Evolutionary conservation across 345 rosid genomes (phyloP).

Genomic region (Arabis alpina): DNA sequence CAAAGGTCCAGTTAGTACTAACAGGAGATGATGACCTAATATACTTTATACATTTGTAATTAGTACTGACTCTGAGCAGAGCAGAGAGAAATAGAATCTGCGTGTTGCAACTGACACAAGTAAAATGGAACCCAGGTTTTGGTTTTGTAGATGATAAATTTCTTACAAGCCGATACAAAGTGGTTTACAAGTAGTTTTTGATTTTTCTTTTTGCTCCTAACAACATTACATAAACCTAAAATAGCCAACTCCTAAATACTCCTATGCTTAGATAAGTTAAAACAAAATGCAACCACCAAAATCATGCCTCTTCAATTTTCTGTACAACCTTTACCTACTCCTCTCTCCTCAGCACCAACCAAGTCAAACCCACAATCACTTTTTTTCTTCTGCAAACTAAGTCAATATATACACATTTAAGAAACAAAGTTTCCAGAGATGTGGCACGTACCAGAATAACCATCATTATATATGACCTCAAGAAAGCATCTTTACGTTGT

Average conservation of each 20-base stretch:
- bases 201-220: neutral
- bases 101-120: constrained; percentile 8
- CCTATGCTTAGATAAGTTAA: constrained; percentile 37
- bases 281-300: constrained; percentile 47
- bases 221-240: constrained; percentile 25
- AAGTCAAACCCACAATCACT: constrained; percentile 45
- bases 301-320: constrained; percentile 47
- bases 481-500: constrained; percentile 45
- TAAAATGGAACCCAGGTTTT: neutral
- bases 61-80: constrained; percentile 13
- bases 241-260: constrained; percentile 24
- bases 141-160: constrained; percentile 17
- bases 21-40: constrained; percentile 36
- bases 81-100: constrained; percentile 17
- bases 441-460: constrained; percentile 41
- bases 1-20: constrained; percentile 15
- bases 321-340: constrained; percentile 53
- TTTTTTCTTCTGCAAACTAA: constrained; percentile 34
- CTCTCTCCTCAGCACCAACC: constrained; percentile 46
- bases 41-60: constrained; percentile 35
- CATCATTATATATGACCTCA: constrained; percentile 39
- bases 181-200: constrained; percentile 21
- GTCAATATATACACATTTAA: constrained; percentile 51
- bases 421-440: constrained; percentile 25
- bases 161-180: constrained; percentile 31